Conservation (phyloP, 768 basidiomycete genomes). For the Boletus pseudopeckii region DNA sequence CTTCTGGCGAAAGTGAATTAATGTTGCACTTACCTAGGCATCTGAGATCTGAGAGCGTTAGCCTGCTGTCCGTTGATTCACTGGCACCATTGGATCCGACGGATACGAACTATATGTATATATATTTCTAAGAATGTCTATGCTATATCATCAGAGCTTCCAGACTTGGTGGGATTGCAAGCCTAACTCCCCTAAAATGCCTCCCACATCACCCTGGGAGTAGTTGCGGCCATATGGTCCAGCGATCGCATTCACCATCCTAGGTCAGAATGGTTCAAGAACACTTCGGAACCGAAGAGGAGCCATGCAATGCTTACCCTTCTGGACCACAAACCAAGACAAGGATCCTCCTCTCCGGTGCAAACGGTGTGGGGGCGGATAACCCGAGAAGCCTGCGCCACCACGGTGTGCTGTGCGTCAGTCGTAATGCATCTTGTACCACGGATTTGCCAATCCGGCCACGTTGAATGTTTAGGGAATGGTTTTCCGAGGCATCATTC, state of each 20-base stretch:
- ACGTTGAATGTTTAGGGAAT: conserved; percentile 30
- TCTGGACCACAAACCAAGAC: conserved; percentile 87
- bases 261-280: conserved; percentile 25
- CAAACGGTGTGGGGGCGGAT: conserved; percentile 1
- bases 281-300: neutral
- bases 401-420: conserved; percentile 27
- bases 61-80: neutral
- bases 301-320: conserved; percentile 44
- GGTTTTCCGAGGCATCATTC: conserved; percentile 17
- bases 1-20: no score
- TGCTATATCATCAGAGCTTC: conserved; percentile 48
- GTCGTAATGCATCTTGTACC: conserved; percentile 42
- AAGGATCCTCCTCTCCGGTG: conserved; percentile 43
- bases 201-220: conserved; percentile 71
- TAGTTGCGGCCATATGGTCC: conserved; percentile 74
- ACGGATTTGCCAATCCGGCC: conserved; percentile 55
- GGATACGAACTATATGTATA: neutral
- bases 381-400: conserved; percentile 27
- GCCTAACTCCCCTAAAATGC: conserved; percentile 63
- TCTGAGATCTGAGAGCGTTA: no score
- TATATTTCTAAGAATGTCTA: neutral
- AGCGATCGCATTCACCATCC: conserved; percentile 73
- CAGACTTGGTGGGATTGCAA: conserved; percentile 60
- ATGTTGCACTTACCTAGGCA: no score
- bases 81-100: neutral